Base-by-base conservation (phyloP, 495 filamentous ascomycete species). In the Lentithecium fluviatile region DNA sequence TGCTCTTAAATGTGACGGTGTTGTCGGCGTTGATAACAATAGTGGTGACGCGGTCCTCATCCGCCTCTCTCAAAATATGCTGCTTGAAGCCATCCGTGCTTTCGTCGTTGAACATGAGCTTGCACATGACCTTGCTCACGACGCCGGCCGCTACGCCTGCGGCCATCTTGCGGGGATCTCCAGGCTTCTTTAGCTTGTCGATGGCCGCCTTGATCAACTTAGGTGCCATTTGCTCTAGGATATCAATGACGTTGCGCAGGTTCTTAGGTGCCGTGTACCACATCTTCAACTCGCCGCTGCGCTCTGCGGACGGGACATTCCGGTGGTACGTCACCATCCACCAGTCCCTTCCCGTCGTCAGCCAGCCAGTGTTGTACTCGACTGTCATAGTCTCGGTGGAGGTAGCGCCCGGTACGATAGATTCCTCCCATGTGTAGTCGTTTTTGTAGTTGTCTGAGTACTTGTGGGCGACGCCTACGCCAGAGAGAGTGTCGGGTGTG, bases 241-340 rank as follows among this genome's bases (percentile, higher is more conserved):
- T 32, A 34, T 51, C 48, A 24, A 51, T 36, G 26, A 51, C 34
- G 48, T 24, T 51, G 48, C 48, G 48, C 8, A 51, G 34, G 15
- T 51, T 51, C 24, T 8, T 24, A 2, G 48, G 48, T 7, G 29
- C 48, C 48, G 48, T 32, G 15, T 51, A 51, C 48, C 48, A 51
- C 48, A 51, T 51, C 15, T 51, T 51, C 23, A 51, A 2, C 19
- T 51, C 24, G 26, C 34, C 19, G 2, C 23, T 11, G 24, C 48
- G 48, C 48, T 32, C 23, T 2, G 48, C 23, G 26, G 23, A 11
- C 2, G 48, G 2, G 2, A 32, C 2, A 32, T 51, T 11, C 23
- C 48, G 21, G 15, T 51, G 48, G 24, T 51, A 51, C 23, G 48
- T 51, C 26, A 51, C 48, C 48, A 51, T 51, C 48, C 48, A 51